phyloP scores from a whole-genome alignment of 192 early-diverging fungal genomes.

The Coemansia sp. region DNA sequence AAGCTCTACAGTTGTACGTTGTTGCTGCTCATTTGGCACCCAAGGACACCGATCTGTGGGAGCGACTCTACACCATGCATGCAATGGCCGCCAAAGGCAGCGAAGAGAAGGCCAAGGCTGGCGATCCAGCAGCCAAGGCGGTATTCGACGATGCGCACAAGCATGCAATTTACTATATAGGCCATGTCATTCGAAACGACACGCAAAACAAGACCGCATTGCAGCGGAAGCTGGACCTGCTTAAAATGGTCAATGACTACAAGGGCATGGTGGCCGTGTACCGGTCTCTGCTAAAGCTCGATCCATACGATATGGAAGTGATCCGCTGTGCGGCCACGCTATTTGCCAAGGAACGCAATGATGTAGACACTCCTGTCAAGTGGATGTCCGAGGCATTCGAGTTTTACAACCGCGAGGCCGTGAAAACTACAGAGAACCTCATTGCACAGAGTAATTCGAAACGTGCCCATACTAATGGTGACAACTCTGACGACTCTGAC shows the following conservation, averaged over 20 bases:
- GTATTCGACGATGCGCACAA: constrained; percentile 61
- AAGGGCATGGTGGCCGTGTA: constrained; percentile 62
- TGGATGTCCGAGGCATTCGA: constrained; percentile 41
- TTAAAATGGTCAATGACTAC: constrained; percentile 55
- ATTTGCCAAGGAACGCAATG: constrained; percentile 49
- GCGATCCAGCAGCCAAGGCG: constrained; percentile 11
- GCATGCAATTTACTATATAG: constrained; percentile 85
- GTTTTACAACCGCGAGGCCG: constrained; percentile 60
- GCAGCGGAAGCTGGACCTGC: constrained; percentile 67
- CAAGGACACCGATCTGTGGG: constrained; percentile 77
- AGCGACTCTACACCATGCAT: constrained; percentile 72
- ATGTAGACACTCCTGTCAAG: constrained; percentile 33
- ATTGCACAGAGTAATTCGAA: constrained; percentile 43
- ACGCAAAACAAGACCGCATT: constrained; percentile 67
- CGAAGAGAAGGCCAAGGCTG: constrained; percentile 8
- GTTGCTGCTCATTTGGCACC: constrained; percentile 89
- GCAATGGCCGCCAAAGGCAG: constrained; percentile 45
- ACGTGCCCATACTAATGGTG: neutral
- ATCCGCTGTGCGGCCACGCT: constrained; percentile 65
- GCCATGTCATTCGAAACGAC: constrained; percentile 65
- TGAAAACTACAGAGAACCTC: constrained; percentile 59
- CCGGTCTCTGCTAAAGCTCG: constrained; percentile 54
- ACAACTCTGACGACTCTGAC: neutral
- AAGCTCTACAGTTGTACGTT: constrained; percentile 74
- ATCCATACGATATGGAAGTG: constrained; percentile 68